Conservation (phyloP, 2,329 filamentous ascomycete genomes). For the Beauveria australis region DNA sequence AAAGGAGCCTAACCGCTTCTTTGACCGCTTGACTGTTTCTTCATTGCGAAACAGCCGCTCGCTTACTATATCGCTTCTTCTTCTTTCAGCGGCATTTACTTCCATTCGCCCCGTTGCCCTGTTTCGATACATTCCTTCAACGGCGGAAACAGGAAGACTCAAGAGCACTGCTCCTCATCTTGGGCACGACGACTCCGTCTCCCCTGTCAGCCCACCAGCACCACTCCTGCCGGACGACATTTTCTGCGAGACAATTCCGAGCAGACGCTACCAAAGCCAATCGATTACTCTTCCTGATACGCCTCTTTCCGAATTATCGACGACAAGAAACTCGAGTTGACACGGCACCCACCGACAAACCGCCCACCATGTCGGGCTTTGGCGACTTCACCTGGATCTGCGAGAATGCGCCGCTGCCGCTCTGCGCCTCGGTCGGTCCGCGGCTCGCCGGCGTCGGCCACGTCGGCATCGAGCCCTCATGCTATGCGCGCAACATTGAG, state of each 20-base stretch:
- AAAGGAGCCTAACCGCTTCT: background rate
- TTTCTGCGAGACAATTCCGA: background rate
- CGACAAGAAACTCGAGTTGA: background rate
- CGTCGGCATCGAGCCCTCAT: conserved; percentile 77
- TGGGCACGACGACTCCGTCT: too few species aligned
- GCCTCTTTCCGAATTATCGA: background rate
- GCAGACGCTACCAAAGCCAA: background rate
- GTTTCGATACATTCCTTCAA: too few species aligned
- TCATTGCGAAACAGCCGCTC: background rate
- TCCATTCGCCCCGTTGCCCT: too few species aligned
- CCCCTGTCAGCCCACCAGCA: background rate
- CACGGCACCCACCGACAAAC: background rate
- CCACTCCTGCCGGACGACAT: background rate
- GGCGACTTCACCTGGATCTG: conserved; percentile 87
- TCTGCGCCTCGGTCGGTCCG: conserved; percentile 79
- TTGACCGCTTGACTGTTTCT: background rate
- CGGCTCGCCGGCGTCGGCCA: conserved; percentile 58
- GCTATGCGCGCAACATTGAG: conserved; percentile 92
- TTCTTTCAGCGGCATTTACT: background rate
- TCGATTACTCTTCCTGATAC: background rate
- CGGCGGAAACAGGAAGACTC: too few species aligned
- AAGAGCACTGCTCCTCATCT: too few species aligned
- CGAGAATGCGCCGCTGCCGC: conserved; percentile 71
- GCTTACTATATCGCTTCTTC: background rate
- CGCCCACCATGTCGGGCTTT: conserved; percentile 64